A percentile compares a stretch with the other conserved stretches of the same genome.
Conservation (phyloP, 768 basidiomycete genomes). For the Lactifluus subvellereus region DNA sequence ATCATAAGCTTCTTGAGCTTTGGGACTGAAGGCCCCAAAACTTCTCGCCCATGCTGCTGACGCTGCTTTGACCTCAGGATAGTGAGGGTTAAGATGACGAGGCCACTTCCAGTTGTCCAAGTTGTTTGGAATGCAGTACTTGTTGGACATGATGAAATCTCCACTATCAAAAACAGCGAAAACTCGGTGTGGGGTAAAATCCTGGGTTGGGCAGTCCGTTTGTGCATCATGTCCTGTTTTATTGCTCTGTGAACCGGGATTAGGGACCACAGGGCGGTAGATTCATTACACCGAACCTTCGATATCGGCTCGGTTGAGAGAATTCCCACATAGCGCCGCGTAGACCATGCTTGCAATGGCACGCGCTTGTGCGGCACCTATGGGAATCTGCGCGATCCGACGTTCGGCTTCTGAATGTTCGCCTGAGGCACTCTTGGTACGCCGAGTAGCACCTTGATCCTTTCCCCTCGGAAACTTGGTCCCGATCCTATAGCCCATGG, state of each 20-base stretch:
- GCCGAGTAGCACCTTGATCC: not conserved
- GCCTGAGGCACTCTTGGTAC: not conserved
- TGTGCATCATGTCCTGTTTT: not conserved
- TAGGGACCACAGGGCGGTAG: not conserved
- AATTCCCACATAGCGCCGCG: not conserved
- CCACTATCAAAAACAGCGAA: not conserved
- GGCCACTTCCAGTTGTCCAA: constrained; percentile 27
- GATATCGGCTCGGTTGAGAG: constrained; percentile 6
- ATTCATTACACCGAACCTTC: not conserved
- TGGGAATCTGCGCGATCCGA: too few relatives aligned
- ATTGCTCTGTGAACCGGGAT: not conserved
- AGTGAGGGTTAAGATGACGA: constrained; percentile 26
- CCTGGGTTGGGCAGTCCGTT: not conserved
- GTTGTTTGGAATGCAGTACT: constrained; percentile 19
- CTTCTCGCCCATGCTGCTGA: constrained; percentile 25
- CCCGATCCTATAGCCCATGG: not conserved
- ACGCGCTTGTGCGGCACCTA: not conserved
- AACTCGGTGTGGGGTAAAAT: not conserved
- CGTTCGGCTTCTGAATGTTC: not conserved
- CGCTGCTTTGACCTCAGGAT: constrained; percentile 24
- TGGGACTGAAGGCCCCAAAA: constrained; percentile 26
- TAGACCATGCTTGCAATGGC: not conserved
- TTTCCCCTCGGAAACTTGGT: not conserved
- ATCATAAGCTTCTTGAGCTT: constrained; percentile 26
- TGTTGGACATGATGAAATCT: constrained; percentile 11